A percentile compares a stretch with the other conserved stretches of the same genome.
Conservation (phyloP, 2,329 filamentous ascomycete genomes). For the Curvularia spicifera region DNA sequence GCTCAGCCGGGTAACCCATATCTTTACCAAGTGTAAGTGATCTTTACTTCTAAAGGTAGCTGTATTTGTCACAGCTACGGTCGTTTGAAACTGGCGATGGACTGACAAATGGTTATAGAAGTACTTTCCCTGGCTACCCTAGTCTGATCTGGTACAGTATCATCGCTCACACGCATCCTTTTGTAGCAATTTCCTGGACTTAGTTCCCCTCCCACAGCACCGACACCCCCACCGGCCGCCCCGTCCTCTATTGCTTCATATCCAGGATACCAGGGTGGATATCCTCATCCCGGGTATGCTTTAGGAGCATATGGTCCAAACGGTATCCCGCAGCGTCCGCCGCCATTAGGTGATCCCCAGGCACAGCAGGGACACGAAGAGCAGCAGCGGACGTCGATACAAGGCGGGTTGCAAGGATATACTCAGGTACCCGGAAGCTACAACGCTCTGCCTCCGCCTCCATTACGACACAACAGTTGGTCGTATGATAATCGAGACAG, state of each 20-base stretch:
- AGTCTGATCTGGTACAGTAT: background rate
- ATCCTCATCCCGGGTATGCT: conserved; percentile 18
- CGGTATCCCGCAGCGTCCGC: conserved; percentile 26
- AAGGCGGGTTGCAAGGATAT: conserved; percentile 20
- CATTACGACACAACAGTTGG: conserved; percentile 24
- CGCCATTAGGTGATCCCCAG: conserved; percentile 26
- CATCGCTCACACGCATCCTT: conserved; percentile 13
- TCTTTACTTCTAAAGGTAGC: too few relatives aligned
- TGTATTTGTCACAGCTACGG: background rate
- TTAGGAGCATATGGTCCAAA: conserved; percentile 16
- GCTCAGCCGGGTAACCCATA: conserved; percentile 28
- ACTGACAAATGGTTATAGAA: conserved; percentile 22
- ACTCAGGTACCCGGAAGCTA: conserved; percentile 17
- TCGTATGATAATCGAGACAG: conserved; percentile 25
- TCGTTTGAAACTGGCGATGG: background rate
- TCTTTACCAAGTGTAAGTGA: conserved; percentile 39
- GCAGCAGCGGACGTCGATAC: conserved; percentile 19
- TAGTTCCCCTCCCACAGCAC: conserved; percentile 32
- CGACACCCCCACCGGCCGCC: conserved; percentile 36
- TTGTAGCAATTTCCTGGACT: conserved; percentile 32
- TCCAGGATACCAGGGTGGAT: conserved; percentile 22
- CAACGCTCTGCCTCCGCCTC: conserved; percentile 19
- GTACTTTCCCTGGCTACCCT: background rate
- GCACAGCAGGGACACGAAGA: conserved; percentile 11
- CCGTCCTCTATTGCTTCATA: conserved; percentile 30